Evolutionary conservation across 2,329 filamentous ascomycete genomes (phyloP), one percentile per base, ranked within the genome.

Genomic region (Fusarium sp.): DNA sequence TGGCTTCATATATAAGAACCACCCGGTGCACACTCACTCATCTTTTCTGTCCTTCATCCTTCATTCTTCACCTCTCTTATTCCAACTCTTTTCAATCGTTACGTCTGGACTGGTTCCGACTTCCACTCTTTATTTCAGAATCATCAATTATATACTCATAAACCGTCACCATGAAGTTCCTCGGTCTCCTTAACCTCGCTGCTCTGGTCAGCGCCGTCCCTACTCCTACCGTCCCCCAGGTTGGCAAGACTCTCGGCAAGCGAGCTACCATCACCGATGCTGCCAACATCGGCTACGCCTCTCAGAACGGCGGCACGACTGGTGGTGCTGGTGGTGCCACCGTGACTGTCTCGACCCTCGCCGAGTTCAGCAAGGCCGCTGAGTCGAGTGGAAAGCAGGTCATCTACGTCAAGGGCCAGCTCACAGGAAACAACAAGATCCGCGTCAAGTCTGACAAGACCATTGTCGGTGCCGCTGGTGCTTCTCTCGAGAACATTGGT

Each of bases 271-370:
- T 80, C 70, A 78, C 75, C 9, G 79, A 80, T 49, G 75, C 76
- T n/a, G 79, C 77, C 57, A 59, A 74, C 55, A 71, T 81, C 41
- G 79, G 79, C 10, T 81, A 77, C 64, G 79, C 77, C 41, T 73
- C 73, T 7, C 64, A 74, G 69, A 80, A 80, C 67, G 74, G 72
- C 37, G 74, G 85, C 53, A 86, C 85, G 33, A 86, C 81, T 3
- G 85, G 85, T 61, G 85, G 85, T 56, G 77, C 80, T 50, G 84
- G 84, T 54, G 84, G 84, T 46, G 77, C 83, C 23, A 84, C 82
- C 15, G 84, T 81, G 37, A 86, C 84, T 41, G 73, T 75, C 46
- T 72, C 73, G n/a, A 56, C 81, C 16, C 82, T 85, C 50, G 79
- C 81, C 29, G 79, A 80, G 42, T 82, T 86, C 67, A 83, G 82